These are phyloP conservation scores for Clavispora santaluciae DNA, from an alignment of 805 yeast species.

Conservation along the genomic window DNA sequence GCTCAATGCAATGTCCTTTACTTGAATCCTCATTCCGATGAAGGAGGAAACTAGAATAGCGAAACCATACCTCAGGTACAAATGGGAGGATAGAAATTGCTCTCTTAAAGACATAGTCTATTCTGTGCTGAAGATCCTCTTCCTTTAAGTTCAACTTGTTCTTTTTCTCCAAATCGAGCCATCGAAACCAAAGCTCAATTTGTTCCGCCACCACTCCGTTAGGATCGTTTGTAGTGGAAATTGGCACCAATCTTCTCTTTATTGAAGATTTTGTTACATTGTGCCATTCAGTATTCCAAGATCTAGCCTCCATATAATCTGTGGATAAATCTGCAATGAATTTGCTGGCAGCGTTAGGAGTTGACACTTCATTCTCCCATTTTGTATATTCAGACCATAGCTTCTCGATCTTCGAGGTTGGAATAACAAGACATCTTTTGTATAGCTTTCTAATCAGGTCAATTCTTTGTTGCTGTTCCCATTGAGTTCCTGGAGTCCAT, in stretches of 20 bases:
- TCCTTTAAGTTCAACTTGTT: conserved; percentile 63
- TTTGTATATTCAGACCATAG: conserved; percentile 77
- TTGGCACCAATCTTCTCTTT: conserved; percentile 35
- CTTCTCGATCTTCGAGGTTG: conserved; percentile 67
- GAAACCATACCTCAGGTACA: conserved; percentile 75
- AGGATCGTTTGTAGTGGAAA: conserved; percentile 17
- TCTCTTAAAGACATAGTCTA: conserved; percentile 68
- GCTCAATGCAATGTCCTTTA: conserved; percentile 37
- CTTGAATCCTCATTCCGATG: conserved; percentile 33
- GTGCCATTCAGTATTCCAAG: conserved; percentile 67
- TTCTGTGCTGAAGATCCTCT: conserved; percentile 45
- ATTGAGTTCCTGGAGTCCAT: conserved; percentile 73
- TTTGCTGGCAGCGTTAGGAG: conserved; percentile 71
- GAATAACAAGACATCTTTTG: conserved; percentile 66
- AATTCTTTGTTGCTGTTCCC: conserved; percentile 80
- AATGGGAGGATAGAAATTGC: conserved; percentile 58
- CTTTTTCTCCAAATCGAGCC: conserved; percentile 76
- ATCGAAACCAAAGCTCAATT: conserved; percentile 55
- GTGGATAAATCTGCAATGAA: conserved; percentile 77
- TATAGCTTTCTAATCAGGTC: conserved; percentile 73
- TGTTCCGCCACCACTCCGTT: conserved; percentile 32
- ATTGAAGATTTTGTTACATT: conserved; percentile 49
- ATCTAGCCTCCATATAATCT: conserved; percentile 81
- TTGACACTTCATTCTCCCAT: conserved; percentile 75
- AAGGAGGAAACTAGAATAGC: conserved; percentile 41